These are phyloP conservation scores for Candida chauliodis DNA, from an alignment of 805 yeast species.

Conservation along the genomic window DNA sequence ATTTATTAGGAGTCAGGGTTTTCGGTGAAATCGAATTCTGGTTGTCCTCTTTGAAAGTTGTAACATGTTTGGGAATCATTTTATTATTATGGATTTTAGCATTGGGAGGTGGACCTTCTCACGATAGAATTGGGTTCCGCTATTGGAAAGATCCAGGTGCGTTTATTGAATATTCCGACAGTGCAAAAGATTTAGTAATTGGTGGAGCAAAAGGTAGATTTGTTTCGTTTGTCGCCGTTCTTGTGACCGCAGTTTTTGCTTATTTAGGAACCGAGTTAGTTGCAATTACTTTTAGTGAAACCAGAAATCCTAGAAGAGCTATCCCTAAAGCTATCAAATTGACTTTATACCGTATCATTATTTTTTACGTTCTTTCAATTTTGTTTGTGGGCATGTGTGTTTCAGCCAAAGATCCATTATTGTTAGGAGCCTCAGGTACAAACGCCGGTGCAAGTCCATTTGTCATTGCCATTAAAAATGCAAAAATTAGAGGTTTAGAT, in stretches of 20 bases:
- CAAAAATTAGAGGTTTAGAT: conserved; percentile 63
- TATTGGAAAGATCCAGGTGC: conserved; percentile 73
- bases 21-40: conserved; percentile 60
- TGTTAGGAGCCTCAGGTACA: conserved; percentile 49
- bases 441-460: conserved; percentile 79
- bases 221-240: conserved; percentile 57
- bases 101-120: conserved; percentile 75
- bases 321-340: conserved; percentile 70
- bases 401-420: conserved; percentile 50
- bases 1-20: conserved; percentile 48
- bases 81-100: conserved; percentile 59
- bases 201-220: conserved; percentile 51
- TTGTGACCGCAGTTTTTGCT: conserved; percentile 67
- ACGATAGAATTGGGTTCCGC: conserved; percentile 70
- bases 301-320: conserved; percentile 54
- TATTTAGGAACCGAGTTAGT: conserved; percentile 68
- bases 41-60: conserved; percentile 61
- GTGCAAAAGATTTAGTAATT: conserved; percentile 29
- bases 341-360: conserved; percentile 64
- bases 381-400: conserved; percentile 68
- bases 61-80: conserved; percentile 65
- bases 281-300: conserved; percentile 73
- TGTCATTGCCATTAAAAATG: conserved; percentile 73
- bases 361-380: conserved; percentile 61
- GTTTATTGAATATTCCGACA: conserved; percentile 44